These are phyloP conservation scores for Polytolypa hystricis DNA, from an alignment of 2,329 filamentous ascomycete genomes.

Conservation along the genomic window DNA sequence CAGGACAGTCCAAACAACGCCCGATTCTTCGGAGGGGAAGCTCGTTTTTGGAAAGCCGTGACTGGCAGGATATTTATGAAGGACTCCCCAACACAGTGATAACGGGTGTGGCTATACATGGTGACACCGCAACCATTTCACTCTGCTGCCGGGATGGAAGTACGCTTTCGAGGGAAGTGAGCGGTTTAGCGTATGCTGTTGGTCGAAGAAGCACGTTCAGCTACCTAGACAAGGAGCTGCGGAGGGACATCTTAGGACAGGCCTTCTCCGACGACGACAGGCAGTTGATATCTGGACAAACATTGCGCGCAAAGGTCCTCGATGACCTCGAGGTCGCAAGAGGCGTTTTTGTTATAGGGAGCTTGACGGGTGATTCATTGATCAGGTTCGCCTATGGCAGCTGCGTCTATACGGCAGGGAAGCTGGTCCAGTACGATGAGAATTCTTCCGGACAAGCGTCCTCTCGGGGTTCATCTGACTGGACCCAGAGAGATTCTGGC, in stretches of 20 bases:
- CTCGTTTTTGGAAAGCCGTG: constrained; percentile 36
- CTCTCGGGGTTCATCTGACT: no score
- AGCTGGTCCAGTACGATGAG: no score
- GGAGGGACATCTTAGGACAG: constrained; percentile 35
- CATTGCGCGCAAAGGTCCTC: constrained; percentile 42
- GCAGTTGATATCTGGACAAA: constrained; percentile 40
- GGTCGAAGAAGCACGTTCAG: constrained; percentile 44
- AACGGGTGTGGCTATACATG: constrained; percentile 23
- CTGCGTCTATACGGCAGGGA: constrained; percentile 46
- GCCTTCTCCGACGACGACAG: constrained; percentile 11
- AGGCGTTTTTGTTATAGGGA: constrained; percentile 46
- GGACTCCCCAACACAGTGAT: constrained; percentile 45
- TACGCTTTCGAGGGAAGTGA: constrained; percentile 35
- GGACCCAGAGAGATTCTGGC: neutral
- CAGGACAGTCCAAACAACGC: constrained; percentile 8
- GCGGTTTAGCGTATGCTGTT: constrained; percentile 44
- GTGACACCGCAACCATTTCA: constrained; percentile 27
- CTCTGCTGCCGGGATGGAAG: constrained; percentile 35
- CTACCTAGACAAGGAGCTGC: constrained; percentile 40
- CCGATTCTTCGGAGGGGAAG: constrained; percentile 22
- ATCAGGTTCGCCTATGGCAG: constrained; percentile 50
- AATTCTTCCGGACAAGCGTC: no score
- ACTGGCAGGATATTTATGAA: constrained; percentile 43
- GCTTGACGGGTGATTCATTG: constrained; percentile 49
- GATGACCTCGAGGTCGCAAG: constrained; percentile 42